A percentile compares a stretch with the other conserved stretches of the same genome.
phyloP scores from a whole-genome alignment of 2,329 filamentous ascomycete genomes.

The Pezicula neosporulosa region DNA sequence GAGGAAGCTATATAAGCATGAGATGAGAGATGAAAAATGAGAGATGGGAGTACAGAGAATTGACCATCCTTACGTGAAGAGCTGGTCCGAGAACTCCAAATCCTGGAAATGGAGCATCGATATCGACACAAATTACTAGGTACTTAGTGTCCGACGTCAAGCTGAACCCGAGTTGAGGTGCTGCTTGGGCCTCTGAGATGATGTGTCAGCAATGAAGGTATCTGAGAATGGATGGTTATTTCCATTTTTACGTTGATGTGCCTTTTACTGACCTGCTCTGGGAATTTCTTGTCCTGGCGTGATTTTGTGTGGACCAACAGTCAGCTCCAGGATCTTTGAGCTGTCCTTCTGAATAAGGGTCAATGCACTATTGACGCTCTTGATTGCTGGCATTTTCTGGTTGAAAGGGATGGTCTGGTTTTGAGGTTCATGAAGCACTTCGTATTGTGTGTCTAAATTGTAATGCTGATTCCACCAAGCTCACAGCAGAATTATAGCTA shows the following conservation, averaged over 20 bases:
- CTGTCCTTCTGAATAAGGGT: constrained; percentile 18
- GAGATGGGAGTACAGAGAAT: background rate
- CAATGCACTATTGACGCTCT: background rate
- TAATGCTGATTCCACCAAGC: no score
- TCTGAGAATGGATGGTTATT: background rate
- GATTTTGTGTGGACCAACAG: constrained; percentile 23
- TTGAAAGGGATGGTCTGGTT: no score
- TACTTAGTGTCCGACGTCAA: constrained; percentile 26
- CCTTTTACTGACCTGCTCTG: constrained; percentile 21
- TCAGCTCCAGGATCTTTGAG: constrained; percentile 28
- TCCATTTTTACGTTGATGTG: background rate
- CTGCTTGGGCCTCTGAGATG: constrained; percentile 13
- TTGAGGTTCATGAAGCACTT: no score
- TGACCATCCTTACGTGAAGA: constrained; percentile 38
- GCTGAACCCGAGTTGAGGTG: constrained; percentile 15
- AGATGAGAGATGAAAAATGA: background rate
- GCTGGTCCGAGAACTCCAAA: constrained; percentile 39
- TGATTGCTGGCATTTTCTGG: no score
- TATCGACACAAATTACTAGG: constrained; percentile 38
- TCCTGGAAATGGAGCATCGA: constrained; percentile 43
- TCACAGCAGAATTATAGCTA: no score
- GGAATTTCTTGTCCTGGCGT: constrained; percentile 29
- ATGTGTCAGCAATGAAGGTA: background rate
- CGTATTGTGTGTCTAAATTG: no score
- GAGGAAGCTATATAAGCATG: background rate